A percentile compares a stretch with the other conserved stretches of the same genome.
Evolutionary conservation across 2,329 filamentous ascomycete species (phyloP).

Genomic region (Diaporthe nobilis): DNA sequence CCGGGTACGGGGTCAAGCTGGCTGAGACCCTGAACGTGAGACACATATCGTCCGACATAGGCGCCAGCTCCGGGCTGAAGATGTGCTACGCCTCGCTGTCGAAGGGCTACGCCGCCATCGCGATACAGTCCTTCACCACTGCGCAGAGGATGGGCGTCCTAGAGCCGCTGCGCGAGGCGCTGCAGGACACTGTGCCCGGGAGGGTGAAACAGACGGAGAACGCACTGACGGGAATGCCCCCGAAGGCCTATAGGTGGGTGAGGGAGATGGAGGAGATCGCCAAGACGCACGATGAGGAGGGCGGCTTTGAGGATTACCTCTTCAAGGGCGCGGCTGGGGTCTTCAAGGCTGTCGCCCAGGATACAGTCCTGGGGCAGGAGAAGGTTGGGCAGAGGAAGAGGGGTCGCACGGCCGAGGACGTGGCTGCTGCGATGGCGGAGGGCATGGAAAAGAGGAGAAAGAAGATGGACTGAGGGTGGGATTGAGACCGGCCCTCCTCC

Average conservation of each 20-base stretch:
- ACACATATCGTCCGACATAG: constrained; percentile 64
- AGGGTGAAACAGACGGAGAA: constrained; percentile 62
- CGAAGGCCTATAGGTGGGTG: constrained; percentile 85
- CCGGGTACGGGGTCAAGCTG: constrained; percentile 57
- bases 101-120: constrained; percentile 78
- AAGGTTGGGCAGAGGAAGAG: constrained; percentile 42
- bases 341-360: constrained; percentile 73
- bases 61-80: constrained; percentile 72
- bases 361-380: constrained; percentile 68
- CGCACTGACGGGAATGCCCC: constrained; percentile 68
- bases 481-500: background rate
- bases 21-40: constrained; percentile 61
- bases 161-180: constrained; percentile 68
- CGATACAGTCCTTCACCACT: constrained; percentile 79
- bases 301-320: constrained; percentile 69
- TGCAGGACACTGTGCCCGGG: constrained; percentile 64
- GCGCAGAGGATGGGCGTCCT: constrained; percentile 75
- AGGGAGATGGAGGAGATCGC: constrained; percentile 84
- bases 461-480: constrained; percentile 42
- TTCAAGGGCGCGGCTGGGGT: constrained; percentile 74
- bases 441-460: constrained; percentile 52
- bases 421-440: constrained; percentile 64
- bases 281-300: constrained; percentile 74
- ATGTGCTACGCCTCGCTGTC: constrained; percentile 75
- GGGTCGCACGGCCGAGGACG: constrained; percentile 60